A percentile compares a stretch with the other conserved stretches of the same genome.
phyloP scores from a whole-genome alignment of 2,329 filamentous ascomycete genomes.

The Macroventuria anomochaeta region DNA sequence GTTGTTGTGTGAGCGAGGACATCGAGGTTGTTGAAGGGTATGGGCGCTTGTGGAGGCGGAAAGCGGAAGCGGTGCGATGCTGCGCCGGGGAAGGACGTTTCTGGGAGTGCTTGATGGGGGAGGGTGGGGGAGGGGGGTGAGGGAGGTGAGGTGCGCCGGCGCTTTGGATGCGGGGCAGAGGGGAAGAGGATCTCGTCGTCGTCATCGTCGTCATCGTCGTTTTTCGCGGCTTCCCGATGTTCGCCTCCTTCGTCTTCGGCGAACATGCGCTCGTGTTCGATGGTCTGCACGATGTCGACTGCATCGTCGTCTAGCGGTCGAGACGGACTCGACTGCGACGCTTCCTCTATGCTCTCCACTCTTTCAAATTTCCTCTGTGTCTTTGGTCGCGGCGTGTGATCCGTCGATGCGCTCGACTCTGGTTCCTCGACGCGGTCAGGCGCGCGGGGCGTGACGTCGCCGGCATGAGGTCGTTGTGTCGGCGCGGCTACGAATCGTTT shows the following conservation, averaged over 20 bases:
- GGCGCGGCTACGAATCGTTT: slow-evolving; percentile 42
- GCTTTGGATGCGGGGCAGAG: slow-evolving; percentile 26
- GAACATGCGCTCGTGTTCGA: slow-evolving; percentile 18
- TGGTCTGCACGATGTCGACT: slow-evolving; percentile 15
- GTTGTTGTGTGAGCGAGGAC: not conserved
- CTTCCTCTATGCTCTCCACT: slow-evolving; percentile 46
- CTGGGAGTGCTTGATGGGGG: not conserved
- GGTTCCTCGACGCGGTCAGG: slow-evolving; percentile 1
- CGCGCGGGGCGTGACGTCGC: not conserved
- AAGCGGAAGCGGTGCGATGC: slow-evolving; percentile 38
- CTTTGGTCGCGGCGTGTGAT: not conserved
- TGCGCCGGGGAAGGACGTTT: not conserved
- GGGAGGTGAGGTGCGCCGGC: slow-evolving; percentile 30
- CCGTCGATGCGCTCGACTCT: not conserved
- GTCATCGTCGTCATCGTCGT: not conserved
- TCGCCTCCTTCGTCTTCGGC: slow-evolving; percentile 6
- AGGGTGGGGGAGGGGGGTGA: not conserved
- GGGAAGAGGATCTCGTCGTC: slow-evolving; percentile 42
- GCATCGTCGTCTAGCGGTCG: slow-evolving; percentile 12
- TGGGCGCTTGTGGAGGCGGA: slow-evolving; percentile 23
- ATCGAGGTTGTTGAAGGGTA: too few species aligned
- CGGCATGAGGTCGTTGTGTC: slow-evolving; percentile 11
- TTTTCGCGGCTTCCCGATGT: too few species aligned
- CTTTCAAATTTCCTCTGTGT: slow-evolving; percentile 21
- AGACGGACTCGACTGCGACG: slow-evolving; percentile 28